Base-by-base conservation (phyloP, 495 filamentous ascomycete species). In the Clohesyomyces aquaticus region DNA sequence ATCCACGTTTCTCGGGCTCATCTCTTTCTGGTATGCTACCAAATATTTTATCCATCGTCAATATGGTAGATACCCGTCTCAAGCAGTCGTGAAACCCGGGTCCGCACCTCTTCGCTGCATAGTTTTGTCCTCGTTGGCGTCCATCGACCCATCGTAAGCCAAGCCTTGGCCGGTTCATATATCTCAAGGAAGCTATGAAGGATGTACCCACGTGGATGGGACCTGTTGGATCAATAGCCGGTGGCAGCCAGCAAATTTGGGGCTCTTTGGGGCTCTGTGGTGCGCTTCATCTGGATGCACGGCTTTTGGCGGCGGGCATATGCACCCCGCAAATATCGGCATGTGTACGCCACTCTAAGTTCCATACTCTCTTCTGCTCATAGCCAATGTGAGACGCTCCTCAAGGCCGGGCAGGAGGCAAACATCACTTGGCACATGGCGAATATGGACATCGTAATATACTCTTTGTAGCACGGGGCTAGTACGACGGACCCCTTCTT, bases 241-340 rank as follows among this genome's bases (percentile, higher is more conserved):
- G 60, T 63, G 60, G 60, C 45, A 54, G 12, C 25, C n/a, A 26
- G 21, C 42, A 48, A 26, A 54, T 46, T 50, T n/a, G n/a, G n/a
- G n/a, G n/a, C n/a, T n/a, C n/a, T n/a, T 19, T 26, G 50, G 23
- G 59, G 45, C 54, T 46, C 32, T 14, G 26, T 25, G 52, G 51
- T 23, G 1, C 47, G 22, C 18, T 43, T n/a, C 22, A 50, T 41
- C 22, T 62, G 27, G 28, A 21, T 25, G 3, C 47, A 23, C 19
- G 46, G 57, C 29, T 50, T 52, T 4, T 23, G 32, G 21, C 45
- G n/a, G 27, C 42, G 19, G 38, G 46, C 4, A 54, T 25, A 55
- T 63, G 60, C 60, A 63, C 60, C 60, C 60, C 60, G 38, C 60
- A 63, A 63, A 47, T 35, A 28, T 11, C 60, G 60, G 50, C 52